Conservation (phyloP, 768 basidiomycete genomes). For the Mycena pura region DNA sequence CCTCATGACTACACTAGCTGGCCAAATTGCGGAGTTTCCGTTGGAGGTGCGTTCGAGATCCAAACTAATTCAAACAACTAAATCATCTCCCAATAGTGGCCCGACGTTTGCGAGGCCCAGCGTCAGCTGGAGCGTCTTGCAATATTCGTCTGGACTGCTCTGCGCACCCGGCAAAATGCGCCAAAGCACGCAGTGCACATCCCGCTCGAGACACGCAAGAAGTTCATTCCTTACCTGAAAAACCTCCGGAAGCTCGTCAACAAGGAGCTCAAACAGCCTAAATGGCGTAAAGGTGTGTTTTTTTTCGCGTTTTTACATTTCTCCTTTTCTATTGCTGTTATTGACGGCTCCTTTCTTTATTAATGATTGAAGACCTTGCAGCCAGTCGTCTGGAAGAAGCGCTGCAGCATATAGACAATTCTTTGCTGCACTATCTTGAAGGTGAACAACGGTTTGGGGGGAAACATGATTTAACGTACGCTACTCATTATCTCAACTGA, state of each 20-base stretch:
- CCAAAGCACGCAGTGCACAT: conserved; percentile 20
- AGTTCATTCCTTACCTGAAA: conserved; percentile 9
- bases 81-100: conserved; percentile 3
- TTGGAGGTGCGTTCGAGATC: background rate
- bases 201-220: conserved; percentile 15
- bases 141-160: conserved; percentile 5
- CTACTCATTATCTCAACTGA: background rate
- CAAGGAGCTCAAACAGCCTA: conserved; percentile 7
- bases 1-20: conserved; percentile 15
- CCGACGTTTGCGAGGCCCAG: conserved; percentile 16
- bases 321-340: background rate
- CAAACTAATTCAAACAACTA: background rate
- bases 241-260: conserved; percentile 16
- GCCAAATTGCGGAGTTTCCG: background rate
- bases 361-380: conserved; percentile 2
- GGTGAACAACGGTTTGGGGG: conserved; percentile 21
- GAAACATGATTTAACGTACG: conserved; percentile 11
- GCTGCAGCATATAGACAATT: background rate
- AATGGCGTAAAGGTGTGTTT: conserved; percentile 11
- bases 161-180: conserved; percentile 16
- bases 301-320: background rate
- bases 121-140: conserved; percentile 15
- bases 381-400: background rate
- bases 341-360: background rate
- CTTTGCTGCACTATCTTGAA: conserved; percentile 13